Evolutionary conservation across 108 stramenopile genomes (phyloP).

Genomic region (Fistulifera pelliculosa): DNA sequence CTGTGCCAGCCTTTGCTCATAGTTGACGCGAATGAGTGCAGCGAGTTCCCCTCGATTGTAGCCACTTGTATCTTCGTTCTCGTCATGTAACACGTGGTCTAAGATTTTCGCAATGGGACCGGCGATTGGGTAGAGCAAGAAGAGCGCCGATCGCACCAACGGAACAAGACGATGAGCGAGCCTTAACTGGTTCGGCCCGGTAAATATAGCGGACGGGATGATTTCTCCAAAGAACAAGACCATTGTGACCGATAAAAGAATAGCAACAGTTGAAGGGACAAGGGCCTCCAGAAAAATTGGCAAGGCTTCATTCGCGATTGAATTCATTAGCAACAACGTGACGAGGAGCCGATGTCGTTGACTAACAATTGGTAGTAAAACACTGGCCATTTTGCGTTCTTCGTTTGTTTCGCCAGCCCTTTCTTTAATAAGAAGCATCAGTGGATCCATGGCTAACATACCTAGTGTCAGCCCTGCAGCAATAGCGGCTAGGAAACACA

Average conservation of each 20-base stretch:
- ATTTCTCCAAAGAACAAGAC: constrained; percentile 83
- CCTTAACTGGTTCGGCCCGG: constrained; percentile 71
- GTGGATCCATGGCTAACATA: constrained; percentile 75
- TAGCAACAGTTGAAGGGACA: constrained; percentile 69
- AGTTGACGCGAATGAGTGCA: constrained; percentile 58
- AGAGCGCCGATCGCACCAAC: constrained; percentile 50
- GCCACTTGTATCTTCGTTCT: constrained; percentile 24
- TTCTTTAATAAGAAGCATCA: constrained; percentile 71
- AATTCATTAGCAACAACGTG: constrained; percentile 89
- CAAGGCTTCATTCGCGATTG: constrained; percentile 86
- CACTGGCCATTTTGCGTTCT: constrained; percentile 38
- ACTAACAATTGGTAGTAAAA: constrained; percentile 57
- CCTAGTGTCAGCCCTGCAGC: constrained; percentile 95
- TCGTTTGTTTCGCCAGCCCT: constrained; percentile 28
- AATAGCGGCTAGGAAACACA: constrained; percentile 80
- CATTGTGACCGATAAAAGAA: constrained; percentile 82
- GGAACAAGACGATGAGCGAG: constrained; percentile 59
- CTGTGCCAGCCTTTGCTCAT: constrained; percentile 37
- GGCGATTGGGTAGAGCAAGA: constrained; percentile 67
- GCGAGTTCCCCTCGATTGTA: constrained; percentile 51
- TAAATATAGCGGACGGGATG: constrained; percentile 65
- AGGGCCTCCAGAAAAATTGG: constrained; percentile 91
- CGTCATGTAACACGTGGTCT: constrained; percentile 45
- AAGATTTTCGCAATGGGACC: constrained; percentile 66
- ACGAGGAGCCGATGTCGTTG: constrained; percentile 90